Evolutionary conservation across 2,329 filamentous ascomycete genomes (phyloP).

Genomic region (Epichloe brachyelytri): DNA sequence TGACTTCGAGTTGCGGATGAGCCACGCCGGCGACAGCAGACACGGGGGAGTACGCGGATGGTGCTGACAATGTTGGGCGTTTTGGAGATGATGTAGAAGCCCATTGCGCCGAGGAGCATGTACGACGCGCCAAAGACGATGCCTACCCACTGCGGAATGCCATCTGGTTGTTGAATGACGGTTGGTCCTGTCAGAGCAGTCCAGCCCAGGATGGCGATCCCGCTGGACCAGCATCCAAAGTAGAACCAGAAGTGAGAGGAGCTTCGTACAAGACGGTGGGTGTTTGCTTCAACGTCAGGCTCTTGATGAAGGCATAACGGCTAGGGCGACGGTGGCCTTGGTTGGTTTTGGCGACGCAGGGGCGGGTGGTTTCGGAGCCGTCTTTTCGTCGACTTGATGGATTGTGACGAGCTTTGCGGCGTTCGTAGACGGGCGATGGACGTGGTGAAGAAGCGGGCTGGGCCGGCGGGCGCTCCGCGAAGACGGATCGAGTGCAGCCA

Average conservation of each 20-base stretch:
- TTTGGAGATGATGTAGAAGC: slow-evolving; percentile 45
- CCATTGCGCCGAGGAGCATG: slow-evolving; percentile 45
- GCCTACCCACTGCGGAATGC: slow-evolving; percentile 42
- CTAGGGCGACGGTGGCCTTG: slow-evolving; percentile 11
- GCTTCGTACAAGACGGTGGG: slow-evolving; percentile 51
- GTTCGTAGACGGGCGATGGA: slow-evolving; percentile 13
- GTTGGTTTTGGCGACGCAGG: slow-evolving; percentile 5
- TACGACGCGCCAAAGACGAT: slow-evolving; percentile 44
- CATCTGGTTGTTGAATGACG: slow-evolving; percentile 28
- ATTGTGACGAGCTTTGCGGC: slow-evolving; percentile 6
- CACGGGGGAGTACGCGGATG: slow-evolving; percentile 41
- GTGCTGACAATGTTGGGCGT: slow-evolving; percentile 43
- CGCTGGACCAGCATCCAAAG: slow-evolving; percentile 43
- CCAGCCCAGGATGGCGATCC: slow-evolving; percentile 27
- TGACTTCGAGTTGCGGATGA: slow-evolving; percentile 37
- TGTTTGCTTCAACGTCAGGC: slow-evolving; percentile 40
- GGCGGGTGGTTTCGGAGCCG: slow-evolving; percentile 4
- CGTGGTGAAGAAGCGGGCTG: slow-evolving; percentile 18
- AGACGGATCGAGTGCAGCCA: slow-evolving; percentile 10
- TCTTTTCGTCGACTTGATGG: slow-evolving; percentile 9
- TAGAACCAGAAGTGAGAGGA: slow-evolving; percentile 50
- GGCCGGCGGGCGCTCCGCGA: slow-evolving; percentile 9
- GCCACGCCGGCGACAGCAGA: slow-evolving; percentile 10
- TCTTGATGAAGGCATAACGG: slow-evolving; percentile 36
- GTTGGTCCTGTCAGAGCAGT: slow-evolving; percentile 21